Base-by-base conservation (phyloP, 2,329 filamentous ascomycete species). In the Cercospora zeina region DNA sequence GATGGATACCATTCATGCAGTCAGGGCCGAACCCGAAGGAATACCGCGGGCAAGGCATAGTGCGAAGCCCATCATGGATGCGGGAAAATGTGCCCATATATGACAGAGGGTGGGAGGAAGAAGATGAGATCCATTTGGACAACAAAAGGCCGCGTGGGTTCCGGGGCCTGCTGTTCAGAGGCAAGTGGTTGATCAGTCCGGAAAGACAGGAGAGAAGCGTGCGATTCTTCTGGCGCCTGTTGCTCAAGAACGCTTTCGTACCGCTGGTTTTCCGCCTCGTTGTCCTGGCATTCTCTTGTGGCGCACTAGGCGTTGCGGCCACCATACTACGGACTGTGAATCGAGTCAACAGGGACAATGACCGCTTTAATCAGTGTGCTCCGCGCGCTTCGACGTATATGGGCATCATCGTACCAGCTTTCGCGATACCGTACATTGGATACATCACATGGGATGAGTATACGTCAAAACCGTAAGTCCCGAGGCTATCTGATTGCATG, bases 361-460 rank as follows among this genome's bases (percentile, higher is more conserved):
- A 73, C 47, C 54, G 63, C 10, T 54, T 61, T 59, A 74, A 74
- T 31, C 70, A 74, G 45, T 82, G 80, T 67, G 70, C 72, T 19
- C 74, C 77, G 56, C 79, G 79, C 56, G 77, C 79, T 2, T 96
- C 95, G 56, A 89, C 91, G 7, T 85, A 92, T 62, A 92, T 97
- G 79, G 93, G 93, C 31, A 88, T 97, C 58, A 85, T 91, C 36
- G 90, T 99, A 39, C 93, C 97, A 76, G 87, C 89, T 6, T 83
- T 97, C 13, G 93, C 95, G 2, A 83, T 97, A 62, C 86, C 93
- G 2, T 99, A 97, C 77, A 89, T 96, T 59, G 79, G 90, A 54
- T 97, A 96, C 78, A 95, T 97, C 79, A 96, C 93, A 24, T 96
- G 88, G 79, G 95, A 99, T 73, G 95, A 99, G 78, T 97, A 97